These are phyloP conservation scores for Fusarium brevicatenulatum DNA, from an alignment of 2,329 filamentous ascomycete species.

Conservation along the genomic window DNA sequence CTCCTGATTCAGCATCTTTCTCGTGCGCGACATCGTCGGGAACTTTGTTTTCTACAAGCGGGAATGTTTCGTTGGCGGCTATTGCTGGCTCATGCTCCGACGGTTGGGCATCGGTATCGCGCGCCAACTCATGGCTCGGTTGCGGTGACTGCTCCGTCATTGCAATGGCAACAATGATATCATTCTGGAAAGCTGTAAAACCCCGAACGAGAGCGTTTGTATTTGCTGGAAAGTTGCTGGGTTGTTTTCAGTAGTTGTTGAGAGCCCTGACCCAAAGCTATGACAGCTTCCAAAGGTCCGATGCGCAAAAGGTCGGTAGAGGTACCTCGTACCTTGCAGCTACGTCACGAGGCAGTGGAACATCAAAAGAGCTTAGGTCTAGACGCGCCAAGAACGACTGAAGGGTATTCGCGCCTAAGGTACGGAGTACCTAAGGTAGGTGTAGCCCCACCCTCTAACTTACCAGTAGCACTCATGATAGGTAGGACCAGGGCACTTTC, in stretches of 20 bases:
- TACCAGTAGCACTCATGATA: conserved; percentile 16
- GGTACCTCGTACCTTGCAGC: conserved; percentile 42
- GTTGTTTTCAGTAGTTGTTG: not conserved
- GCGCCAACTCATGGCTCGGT: conserved; percentile 44
- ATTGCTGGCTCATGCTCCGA: conserved; percentile 30
- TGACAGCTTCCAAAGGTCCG: conserved; percentile 38
- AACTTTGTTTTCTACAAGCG: conserved; percentile 5
- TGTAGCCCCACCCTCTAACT: conserved; percentile 33
- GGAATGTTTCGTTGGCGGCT: conserved; percentile 18
- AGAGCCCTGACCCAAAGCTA: conserved; percentile 35
- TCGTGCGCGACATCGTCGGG: conserved; percentile 43
- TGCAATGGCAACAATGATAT: conserved; percentile 43
- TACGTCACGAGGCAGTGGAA: conserved; percentile 46
- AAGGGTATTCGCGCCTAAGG: conserved; percentile 19
- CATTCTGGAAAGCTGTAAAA: conserved; percentile 44
- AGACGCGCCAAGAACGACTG: conserved; percentile 26
- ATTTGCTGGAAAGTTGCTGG: conserved; percentile 19
- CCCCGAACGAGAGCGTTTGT: conserved; percentile 20
- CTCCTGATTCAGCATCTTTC: conserved; percentile 53
- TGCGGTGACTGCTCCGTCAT: conserved; percentile 57
- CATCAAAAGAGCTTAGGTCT: conserved; percentile 26
- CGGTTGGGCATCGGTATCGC: conserved; percentile 27
- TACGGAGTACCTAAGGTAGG: not conserved
- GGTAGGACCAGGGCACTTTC: conserved; percentile 22
- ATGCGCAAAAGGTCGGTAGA: conserved; percentile 23